A percentile compares a stretch with the other conserved stretches of the same genome.
These are phyloP conservation scores for Russula virescens DNA, from an alignment of 768 basidiomycete genomes.

Conservation along the genomic window DNA sequence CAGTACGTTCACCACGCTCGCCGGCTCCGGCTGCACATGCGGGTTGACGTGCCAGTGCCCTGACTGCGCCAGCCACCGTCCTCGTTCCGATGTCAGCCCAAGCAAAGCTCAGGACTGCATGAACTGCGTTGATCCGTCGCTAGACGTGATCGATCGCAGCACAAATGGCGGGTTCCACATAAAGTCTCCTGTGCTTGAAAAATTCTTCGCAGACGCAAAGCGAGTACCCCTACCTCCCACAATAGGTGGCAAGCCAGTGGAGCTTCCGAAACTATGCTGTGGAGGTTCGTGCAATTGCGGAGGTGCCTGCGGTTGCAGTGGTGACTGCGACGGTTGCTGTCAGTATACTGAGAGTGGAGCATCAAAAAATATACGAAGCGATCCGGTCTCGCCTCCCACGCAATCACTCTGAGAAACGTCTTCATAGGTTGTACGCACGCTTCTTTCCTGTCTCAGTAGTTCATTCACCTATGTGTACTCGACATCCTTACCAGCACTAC, in stretches of 20 bases:
- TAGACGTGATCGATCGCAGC: slow-evolving; percentile 14
- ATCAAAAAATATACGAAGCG: background rate
- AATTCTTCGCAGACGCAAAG: slow-evolving; percentile 19
- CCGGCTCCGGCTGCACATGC: slow-evolving; percentile 25
- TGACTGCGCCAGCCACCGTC: slow-evolving; percentile 12
- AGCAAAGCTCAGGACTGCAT: slow-evolving; percentile 8
- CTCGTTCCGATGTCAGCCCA: background rate
- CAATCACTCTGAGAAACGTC: background rate
- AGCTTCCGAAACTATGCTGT: slow-evolving; percentile 24
- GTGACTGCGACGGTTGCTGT: slow-evolving; percentile 22
- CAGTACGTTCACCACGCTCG: slow-evolving; percentile 24
- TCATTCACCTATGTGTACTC: background rate
- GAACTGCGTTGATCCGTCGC: slow-evolving; percentile 19
- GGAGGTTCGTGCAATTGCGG: slow-evolving; percentile 23
- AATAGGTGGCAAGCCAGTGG: slow-evolving; percentile 20
- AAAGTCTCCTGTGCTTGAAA: slow-evolving; percentile 14
- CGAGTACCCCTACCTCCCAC: slow-evolving; percentile 21
- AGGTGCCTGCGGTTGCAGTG: slow-evolving; percentile 20
- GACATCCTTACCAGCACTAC: background rate
- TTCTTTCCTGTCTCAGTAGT: background rate
- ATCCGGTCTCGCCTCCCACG: background rate
- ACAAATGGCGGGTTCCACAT: background rate
- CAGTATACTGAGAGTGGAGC: background rate
- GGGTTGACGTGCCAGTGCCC: slow-evolving; percentile 25
- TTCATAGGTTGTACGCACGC: background rate